Percentiles rank a stretch among this genome's conserved stretches.
Evolutionary conservation across 139 green algal genomes (phyloP).

Genomic region (Raphidocelis subcapitata): DNA sequence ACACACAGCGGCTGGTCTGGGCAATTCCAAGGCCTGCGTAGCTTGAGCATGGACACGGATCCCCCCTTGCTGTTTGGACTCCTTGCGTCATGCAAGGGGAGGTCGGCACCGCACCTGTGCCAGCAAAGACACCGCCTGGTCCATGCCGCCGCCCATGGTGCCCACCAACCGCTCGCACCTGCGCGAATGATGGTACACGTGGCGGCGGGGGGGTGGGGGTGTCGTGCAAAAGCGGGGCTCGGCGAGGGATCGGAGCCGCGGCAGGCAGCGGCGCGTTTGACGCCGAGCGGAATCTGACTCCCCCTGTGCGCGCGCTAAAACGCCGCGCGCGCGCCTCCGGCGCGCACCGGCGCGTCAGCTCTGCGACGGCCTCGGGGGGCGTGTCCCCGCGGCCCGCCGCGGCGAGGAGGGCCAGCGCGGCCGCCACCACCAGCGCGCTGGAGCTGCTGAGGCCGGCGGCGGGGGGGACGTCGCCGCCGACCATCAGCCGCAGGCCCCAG

Average conservation of each 20-base stretch:
- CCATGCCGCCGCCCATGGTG: slow-evolving; percentile 84
- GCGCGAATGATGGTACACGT: background rate
- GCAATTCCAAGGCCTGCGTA: too few relatives aligned
- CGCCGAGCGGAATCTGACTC: background rate
- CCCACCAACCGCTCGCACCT: slow-evolving; percentile 66
- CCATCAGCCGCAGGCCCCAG: too few relatives aligned
- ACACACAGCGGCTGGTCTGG: too few relatives aligned
- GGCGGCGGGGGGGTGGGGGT: too few relatives aligned
- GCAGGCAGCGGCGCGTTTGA: background rate
- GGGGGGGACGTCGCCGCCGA: slow-evolving; percentile 27
- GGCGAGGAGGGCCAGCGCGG: slow-evolving; percentile 70
- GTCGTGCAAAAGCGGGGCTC: background rate
- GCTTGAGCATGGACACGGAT: too few relatives aligned
- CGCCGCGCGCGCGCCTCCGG: background rate
- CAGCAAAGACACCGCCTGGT: slow-evolving; percentile 88
- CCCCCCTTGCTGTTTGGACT: too few relatives aligned
- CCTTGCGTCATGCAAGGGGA: too few relatives aligned
- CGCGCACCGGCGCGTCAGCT: slow-evolving; percentile 65
- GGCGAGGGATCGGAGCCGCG: background rate
- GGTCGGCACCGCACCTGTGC: too few relatives aligned
- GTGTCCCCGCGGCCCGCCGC: slow-evolving; percentile 25
- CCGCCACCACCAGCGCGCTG: slow-evolving; percentile 79
- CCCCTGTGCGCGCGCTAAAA: background rate
- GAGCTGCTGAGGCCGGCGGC: slow-evolving; percentile 80
- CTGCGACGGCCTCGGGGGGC: slow-evolving; percentile 66